A percentile compares a stretch with the other conserved stretches of the same genome.
Evolutionary conservation across 2,329 filamentous ascomycete genomes (phyloP).

Genomic region (Decorospora gaudefroyi): DNA sequence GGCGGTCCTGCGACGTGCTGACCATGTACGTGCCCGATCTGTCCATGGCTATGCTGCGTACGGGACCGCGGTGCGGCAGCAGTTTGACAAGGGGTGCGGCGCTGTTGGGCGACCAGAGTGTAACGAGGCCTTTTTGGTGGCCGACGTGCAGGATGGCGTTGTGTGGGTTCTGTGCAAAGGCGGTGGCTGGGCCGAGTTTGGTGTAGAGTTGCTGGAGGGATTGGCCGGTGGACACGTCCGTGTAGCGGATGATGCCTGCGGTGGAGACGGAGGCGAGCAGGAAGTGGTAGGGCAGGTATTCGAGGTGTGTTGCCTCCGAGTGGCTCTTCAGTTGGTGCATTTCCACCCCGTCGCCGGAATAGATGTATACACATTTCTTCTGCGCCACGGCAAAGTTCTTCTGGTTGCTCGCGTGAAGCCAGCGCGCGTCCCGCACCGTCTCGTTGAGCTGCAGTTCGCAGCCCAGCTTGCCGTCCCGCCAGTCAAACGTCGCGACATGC

Average conservation of each 20-base stretch:
- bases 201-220: constrained; percentile 85
- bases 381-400: constrained; percentile 94
- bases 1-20: constrained; percentile 83
- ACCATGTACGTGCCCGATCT: constrained; percentile 95
- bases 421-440: constrained; percentile 85
- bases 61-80: constrained; percentile 84
- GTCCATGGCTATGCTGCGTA: constrained; percentile 82
- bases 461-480: constrained; percentile 86
- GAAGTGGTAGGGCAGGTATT: constrained; percentile 96
- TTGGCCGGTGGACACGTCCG: constrained; percentile 91
- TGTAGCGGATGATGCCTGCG: constrained; percentile 82
- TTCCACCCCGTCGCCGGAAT: constrained; percentile 88
- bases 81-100: constrained; percentile 87
- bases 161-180: constrained; percentile 84
- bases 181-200: constrained; percentile 78
- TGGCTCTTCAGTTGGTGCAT: constrained; percentile 90
- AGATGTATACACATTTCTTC: constrained; percentile 96
- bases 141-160: constrained; percentile 92
- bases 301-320: constrained; percentile 87
- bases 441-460: constrained; percentile 91
- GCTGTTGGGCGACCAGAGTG: constrained; percentile 93
- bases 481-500: constrained; percentile 95
- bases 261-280: constrained; percentile 85
- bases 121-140: constrained; percentile 93
- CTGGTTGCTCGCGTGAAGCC: constrained; percentile 80